Percentiles rank a stretch among this genome's conserved stretches.
Evolutionary conservation across 2,329 filamentous ascomycete genomes (phyloP).

Genomic region (Fusarium dlaminii): DNA sequence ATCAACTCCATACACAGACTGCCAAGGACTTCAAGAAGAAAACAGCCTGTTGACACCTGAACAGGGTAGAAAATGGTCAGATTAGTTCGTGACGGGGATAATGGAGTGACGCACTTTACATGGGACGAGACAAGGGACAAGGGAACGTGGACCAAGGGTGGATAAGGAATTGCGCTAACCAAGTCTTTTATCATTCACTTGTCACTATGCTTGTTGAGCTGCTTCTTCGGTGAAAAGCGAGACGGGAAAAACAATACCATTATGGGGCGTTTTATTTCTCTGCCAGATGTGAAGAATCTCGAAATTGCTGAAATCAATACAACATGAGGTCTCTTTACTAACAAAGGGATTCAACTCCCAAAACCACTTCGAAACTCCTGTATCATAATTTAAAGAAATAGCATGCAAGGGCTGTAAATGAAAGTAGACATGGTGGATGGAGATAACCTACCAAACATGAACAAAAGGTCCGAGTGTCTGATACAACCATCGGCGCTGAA

Average conservation of each 20-base stretch:
- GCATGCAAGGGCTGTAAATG: neutral
- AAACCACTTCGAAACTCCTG: constrained; percentile 3
- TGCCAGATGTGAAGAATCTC: neutral
- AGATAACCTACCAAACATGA: constrained; percentile 27
- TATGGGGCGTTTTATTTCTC: neutral
- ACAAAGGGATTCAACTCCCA: neutral
- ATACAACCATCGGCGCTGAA: constrained; percentile 23
- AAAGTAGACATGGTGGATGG: neutral
- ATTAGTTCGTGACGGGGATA: constrained; percentile 18
- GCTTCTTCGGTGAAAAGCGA: constrained; percentile 11
- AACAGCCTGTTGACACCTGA: neutral
- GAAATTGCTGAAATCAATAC: neutral
- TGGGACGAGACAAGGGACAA: constrained; percentile 27
- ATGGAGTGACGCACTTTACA: constrained; percentile 36
- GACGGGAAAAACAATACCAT: neutral
- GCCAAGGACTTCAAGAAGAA: constrained; percentile 5
- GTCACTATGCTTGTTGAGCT: constrained; percentile 4
- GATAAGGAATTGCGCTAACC: constrained; percentile 6
- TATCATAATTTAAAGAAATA: constrained; percentile 15
- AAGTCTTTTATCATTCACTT: constrained; percentile 22
- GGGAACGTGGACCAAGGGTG: constrained; percentile 1
- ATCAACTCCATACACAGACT: constrained; percentile 9
- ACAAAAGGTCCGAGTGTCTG: constrained; percentile 33
- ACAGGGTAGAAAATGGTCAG: constrained; percentile 22
- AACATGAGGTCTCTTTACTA: neutral